Conservation (phyloP, 2,329 filamentous ascomycete genomes). For the Fusarium sp. region DNA sequence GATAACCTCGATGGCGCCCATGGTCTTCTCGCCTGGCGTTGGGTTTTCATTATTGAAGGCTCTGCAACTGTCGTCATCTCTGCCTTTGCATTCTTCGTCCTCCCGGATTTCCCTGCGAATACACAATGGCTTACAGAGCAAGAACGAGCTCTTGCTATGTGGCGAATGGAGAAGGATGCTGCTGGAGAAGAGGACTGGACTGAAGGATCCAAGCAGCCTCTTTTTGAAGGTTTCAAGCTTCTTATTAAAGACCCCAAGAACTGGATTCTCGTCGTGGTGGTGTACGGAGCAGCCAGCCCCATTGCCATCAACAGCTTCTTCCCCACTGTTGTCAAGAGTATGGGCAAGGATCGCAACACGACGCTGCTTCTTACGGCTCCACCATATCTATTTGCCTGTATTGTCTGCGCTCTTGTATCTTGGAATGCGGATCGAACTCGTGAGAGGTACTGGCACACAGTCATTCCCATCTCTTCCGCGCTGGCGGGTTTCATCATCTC, state of each 20-base stretch:
- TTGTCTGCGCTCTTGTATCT: slow-evolving; percentile 55
- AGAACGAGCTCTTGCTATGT: slow-evolving; percentile 53
- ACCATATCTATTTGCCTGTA: slow-evolving; percentile 23
- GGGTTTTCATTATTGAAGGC: slow-evolving; percentile 76
- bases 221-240: slow-evolving; percentile 53
- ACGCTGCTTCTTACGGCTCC: slow-evolving; percentile 21
- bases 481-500: slow-evolving; percentile 4
- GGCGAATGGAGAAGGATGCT: slow-evolving; percentile 55
- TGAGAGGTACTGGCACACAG: slow-evolving; percentile 60
- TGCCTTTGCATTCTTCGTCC: slow-evolving; percentile 27
- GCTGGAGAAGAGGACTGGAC: slow-evolving; percentile 51
- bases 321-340: slow-evolving; percentile 25
- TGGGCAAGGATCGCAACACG: slow-evolving; percentile 14
- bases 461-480: slow-evolving; percentile 40
- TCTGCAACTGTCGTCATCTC: slow-evolving; percentile 47
- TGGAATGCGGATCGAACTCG: slow-evolving; percentile 58
- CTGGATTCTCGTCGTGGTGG: slow-evolving; percentile 60
- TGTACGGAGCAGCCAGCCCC: slow-evolving; percentile 55
- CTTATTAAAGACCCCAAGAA: slow-evolving; percentile 53
- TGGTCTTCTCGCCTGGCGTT: slow-evolving; percentile 60
- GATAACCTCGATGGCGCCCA: slow-evolving; percentile 47
- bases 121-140: slow-evolving; percentile 54
- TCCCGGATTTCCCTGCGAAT: slow-evolving; percentile 51
- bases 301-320: slow-evolving; percentile 58
- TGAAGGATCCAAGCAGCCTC: slow-evolving; percentile 55